phyloP scores from a whole-genome alignment of 768 basidiomycete genomes.

The Podaxis mareebaensis region DNA sequence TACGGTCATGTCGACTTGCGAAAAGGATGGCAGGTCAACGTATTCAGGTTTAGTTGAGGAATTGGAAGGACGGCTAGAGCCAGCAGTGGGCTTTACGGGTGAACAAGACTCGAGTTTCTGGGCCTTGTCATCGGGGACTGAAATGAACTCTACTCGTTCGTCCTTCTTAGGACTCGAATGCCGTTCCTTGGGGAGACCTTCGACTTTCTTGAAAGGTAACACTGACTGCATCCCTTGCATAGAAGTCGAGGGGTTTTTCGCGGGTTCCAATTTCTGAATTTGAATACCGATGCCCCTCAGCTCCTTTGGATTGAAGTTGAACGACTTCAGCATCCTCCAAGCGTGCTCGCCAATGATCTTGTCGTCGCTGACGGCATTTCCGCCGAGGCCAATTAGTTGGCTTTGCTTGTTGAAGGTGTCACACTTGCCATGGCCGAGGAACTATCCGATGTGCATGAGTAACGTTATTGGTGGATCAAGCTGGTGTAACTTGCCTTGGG shows the following conservation, averaged over 20 bases:
- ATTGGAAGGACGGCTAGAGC: constrained; percentile 11
- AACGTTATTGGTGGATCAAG: neutral
- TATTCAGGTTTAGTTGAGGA: constrained; percentile 23
- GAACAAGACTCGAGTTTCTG: neutral
- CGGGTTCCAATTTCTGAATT: constrained; percentile 80
- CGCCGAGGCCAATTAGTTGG: constrained; percentile 56
- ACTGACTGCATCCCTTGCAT: constrained; percentile 55
- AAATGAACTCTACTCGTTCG: constrained; percentile 13
- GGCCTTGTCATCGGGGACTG: constrained; percentile 9
- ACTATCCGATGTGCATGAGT: constrained; percentile 43
- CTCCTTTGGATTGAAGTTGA: constrained; percentile 81
- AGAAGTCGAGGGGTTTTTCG: constrained; percentile 26
- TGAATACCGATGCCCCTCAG: constrained; percentile 93
- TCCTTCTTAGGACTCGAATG: neutral
- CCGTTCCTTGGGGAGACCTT: constrained; percentile 13
- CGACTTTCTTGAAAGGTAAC: constrained; percentile 52
- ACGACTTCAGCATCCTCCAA: constrained; percentile 70
- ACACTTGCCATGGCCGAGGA: constrained; percentile 89
- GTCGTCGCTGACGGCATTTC: constrained; percentile 72
- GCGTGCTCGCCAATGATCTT: constrained; percentile 74
- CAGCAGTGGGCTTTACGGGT: constrained; percentile 21
- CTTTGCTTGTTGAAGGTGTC: constrained; percentile 79
- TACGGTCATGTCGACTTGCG: constrained; percentile 72
- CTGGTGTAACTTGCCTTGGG: constrained; percentile 65
- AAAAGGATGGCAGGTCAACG: constrained; percentile 65